Percentiles rank a stretch among this genome's conserved stretches.
Evolutionary conservation across 1,284 basidiomycete genomes (phyloP).

Genomic region (Rhizoctonia solani): DNA sequence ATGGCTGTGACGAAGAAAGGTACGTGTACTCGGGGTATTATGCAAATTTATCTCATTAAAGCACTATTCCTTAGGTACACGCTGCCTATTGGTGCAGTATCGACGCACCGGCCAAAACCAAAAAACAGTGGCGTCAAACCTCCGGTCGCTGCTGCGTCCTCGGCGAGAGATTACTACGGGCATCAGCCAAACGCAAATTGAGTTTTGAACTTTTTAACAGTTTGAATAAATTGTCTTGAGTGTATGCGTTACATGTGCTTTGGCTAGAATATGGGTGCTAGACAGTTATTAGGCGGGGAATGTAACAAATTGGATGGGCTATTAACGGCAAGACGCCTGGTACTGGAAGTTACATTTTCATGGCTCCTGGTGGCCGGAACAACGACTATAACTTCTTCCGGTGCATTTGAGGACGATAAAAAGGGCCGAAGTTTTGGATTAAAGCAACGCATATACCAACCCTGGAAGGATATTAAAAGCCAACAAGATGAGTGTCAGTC

Average conservation of each 20-base stretch:
- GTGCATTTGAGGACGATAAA: too few species aligned
- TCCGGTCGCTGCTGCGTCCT: not conserved
- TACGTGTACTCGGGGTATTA: conserved; percentile 44
- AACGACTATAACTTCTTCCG: too few species aligned
- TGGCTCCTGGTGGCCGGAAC: too few species aligned
- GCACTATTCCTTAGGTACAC: conserved; percentile 63
- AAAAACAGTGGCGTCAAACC: conserved; percentile 42
- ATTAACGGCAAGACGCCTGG: too few species aligned
- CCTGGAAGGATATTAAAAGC: too few species aligned
- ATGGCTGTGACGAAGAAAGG: conserved; percentile 98
- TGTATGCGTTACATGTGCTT: not conserved
- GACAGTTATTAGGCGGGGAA: too few species aligned
- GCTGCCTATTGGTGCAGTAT: conserved; percentile 87
- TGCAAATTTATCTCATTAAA: conserved; percentile 34
- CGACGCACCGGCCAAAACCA: conserved; percentile 93
- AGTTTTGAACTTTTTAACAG: not conserved
- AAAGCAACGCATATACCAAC: too few species aligned
- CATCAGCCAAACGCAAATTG: conserved; percentile 6
- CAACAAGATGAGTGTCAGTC: too few species aligned
- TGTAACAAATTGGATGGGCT: too few species aligned
- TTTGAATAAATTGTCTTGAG: not conserved
- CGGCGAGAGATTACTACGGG: conserved; percentile 38
- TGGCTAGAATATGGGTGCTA: too few species aligned
- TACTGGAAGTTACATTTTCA: too few species aligned
- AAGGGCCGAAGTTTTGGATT: too few species aligned